Base-by-base conservation (phyloP, 495 filamentous ascomycete species). In the Endocarpon pusillum region DNA sequence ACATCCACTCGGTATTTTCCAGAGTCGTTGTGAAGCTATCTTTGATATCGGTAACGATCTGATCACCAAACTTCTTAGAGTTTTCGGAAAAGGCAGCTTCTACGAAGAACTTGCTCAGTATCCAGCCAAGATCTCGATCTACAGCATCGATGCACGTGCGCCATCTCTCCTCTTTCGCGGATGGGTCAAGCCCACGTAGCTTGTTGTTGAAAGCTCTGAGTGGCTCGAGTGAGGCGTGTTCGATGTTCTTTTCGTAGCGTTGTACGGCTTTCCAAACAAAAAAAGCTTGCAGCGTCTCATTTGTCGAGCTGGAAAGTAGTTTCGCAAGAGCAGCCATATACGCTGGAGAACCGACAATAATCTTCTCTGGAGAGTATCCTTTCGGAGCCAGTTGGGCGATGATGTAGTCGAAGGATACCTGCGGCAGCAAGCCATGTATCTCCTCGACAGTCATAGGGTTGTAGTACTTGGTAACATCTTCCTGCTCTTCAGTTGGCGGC, bases 31-130 rank as follows among this genome's bases (percentile, higher is more conserved):
- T 59, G 43, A 78, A 81, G 33, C 67, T 64, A 21, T 61, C 58
- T 45, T 74, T 78, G 51, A 83, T 78, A 38, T 78, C 71, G n/a
- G 66, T 59, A 6, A 81, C 62, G 33, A 83, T 72, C 36, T 70
- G 62, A 39, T 81, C 71, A n/a, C 73, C 74, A 21, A 77, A 69
- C 8, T 64, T 49, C 41, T 78, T 75, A 0, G 71, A 72, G 15
- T 62, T 62, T 25, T 71, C 62, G 0, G 75, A 66, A 40, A 78
- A 82, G 11, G 70, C 63, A 32, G 68, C 66, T 33, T 77, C 60
- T 18, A 78, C 59, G 45, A 73, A 82, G 45, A 82, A 79, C 25
- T 72, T 66, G 43, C 76, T 79, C 2, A 67, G 43, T 15, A 58
- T 66, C 64, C 64, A 69, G n/a, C 51, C 58, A 17, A 81, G 55